Evolutionary conservation across 169 alveolate genomes (phyloP).

Genomic region (Cardiosporidium cionae): DNA sequence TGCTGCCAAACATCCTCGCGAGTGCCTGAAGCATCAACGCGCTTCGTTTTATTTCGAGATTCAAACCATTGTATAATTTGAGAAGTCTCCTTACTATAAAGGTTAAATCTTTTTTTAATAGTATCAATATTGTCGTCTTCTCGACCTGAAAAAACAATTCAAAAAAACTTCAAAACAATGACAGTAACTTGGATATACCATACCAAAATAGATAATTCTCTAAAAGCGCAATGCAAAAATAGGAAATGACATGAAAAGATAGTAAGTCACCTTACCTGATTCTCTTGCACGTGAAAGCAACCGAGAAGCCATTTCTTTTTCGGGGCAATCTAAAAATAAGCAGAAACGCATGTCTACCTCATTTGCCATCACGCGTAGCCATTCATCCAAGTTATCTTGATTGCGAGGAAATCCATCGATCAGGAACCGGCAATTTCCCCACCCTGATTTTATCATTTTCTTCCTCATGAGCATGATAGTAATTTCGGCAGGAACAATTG

Average conservation of each 20-base stretch:
- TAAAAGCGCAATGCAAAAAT: no score
- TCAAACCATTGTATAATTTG: constrained; percentile 68
- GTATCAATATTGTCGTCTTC: constrained; percentile 80
- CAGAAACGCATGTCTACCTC: constrained; percentile 39
- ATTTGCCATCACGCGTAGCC: constrained; percentile 56
- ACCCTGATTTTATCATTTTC: constrained; percentile 78
- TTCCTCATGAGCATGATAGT: constrained; percentile 73
- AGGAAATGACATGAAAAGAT: no score
- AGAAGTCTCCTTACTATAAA: constrained; percentile 62
- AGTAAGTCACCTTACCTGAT: no score
- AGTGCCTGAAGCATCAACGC: constrained; percentile 32
- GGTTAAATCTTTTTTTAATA: constrained; percentile 65
- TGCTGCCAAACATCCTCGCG: constrained; percentile 39
- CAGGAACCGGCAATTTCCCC: constrained; percentile 66
- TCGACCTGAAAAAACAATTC: no score
- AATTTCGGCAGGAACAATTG: constrained; percentile 89
- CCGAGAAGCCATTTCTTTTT: constrained; percentile 56
- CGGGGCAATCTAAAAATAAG: constrained; percentile 54
- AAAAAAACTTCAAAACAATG: no score
- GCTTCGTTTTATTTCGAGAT: constrained; percentile 27
- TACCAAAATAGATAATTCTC: no score
- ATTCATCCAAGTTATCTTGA: constrained; percentile 67
- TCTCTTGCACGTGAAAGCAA: constrained; percentile 60
- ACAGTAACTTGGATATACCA: no score
- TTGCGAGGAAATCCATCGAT: constrained; percentile 96